Evolutionary conservation across 768 basidiomycete genomes (phyloP), one percentile per base, ranked within the genome.

Genomic region (Tulasnella calospora): DNA sequence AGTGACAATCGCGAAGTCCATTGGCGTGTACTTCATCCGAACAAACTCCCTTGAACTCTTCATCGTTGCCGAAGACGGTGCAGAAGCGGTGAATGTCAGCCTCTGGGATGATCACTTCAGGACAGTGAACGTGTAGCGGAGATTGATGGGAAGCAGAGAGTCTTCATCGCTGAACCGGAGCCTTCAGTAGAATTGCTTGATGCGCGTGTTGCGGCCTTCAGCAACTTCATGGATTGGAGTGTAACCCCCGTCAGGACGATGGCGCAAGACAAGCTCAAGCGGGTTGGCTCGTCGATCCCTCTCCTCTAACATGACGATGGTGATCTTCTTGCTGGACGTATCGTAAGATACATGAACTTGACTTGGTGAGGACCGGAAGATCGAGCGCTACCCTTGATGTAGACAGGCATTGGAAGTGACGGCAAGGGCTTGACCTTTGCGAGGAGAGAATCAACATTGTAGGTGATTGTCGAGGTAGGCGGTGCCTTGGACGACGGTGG

Each of bases 161-260:
- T 92, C 89, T 79, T 93, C 87, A 82, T 95, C 95, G 46, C 98
- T 96, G 83, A 95, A 97, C 98, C 98, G 99, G 44, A 99, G 86
- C 83, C 92, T 92, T 98, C 98, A 99, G 87, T 99, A 99, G 84
- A 99, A 98, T 82, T 92, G 90, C 86, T 98, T 99, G 86, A 99
- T 96, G 80, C 93, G 90, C 76, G 87, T 87, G 86, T 97, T 98
- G 81, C 96, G 91, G 80, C 89, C 93, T 12, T 89, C 87, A 7
- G 90, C 89, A 78, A 97, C 85, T 84, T 99, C 97, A 82, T 97
- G 96, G 81, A 99, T 95, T 33, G 97, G 96, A 2, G 93, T 92
- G 80, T 88, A 98, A 51, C 94, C 95, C 85, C 91, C 91, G 8
- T 92, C 90, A 8, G 96, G 95, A 81, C 91, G 90, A 85, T 98